A percentile compares a stretch with the other conserved stretches of the same genome.
Evolutionary conservation across 257 asterid species (phyloP).

Genomic region (Solanum chaucha): DNA sequence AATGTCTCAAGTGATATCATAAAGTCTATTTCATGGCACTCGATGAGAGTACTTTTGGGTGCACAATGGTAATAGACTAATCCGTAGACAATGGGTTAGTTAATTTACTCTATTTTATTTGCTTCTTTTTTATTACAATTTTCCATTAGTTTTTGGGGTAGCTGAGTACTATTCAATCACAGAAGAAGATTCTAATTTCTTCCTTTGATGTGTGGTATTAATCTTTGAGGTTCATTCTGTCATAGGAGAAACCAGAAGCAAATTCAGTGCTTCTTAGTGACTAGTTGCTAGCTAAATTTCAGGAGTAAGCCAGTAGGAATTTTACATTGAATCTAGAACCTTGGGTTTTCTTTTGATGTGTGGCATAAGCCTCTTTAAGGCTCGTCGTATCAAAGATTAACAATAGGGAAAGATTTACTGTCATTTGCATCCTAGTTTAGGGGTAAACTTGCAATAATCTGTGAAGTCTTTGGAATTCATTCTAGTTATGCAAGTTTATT

Average conservation of each 20-base stretch:
- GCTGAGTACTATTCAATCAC: not conserved
- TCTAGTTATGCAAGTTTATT: no score
- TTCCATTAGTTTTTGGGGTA: not conserved
- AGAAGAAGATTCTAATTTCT: no score
- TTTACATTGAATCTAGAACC: not conserved
- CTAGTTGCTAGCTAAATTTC: not conserved
- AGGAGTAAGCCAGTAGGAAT: not conserved
- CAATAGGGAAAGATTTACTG: not conserved
- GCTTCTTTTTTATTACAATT: not conserved
- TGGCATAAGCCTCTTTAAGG: not conserved
- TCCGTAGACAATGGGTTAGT: no score
- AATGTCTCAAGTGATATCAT: not conserved
- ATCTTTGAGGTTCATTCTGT: no score
- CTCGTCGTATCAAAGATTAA: no score
- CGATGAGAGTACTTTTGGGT: not conserved
- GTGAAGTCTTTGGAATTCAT: no score
- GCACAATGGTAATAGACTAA: no score
- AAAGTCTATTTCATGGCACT: not conserved
- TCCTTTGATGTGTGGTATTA: no score
- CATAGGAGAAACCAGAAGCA: no score
- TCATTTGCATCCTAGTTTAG: no score
- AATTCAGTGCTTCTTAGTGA: not conserved
- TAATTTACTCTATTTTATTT: no score
- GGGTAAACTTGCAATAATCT: no score
- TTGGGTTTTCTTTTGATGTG: not conserved